These are phyloP conservation scores for Penicillium fimorum DNA, from an alignment of 495 filamentous ascomycete species.

Conservation along the genomic window DNA sequence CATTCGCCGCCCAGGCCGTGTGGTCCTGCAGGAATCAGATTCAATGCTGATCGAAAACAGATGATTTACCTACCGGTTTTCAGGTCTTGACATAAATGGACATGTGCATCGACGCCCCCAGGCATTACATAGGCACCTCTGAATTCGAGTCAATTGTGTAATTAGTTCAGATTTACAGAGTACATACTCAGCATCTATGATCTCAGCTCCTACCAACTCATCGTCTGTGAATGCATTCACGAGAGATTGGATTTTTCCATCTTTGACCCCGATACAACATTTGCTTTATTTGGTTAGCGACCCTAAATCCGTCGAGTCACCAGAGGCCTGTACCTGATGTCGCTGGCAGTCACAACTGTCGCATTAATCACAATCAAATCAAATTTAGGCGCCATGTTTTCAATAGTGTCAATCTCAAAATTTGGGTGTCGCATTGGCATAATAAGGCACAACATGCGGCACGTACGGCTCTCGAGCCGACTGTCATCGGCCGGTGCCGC, in stretches of 20 bases:
- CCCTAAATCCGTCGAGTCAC: neutral
- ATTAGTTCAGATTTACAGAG: neutral
- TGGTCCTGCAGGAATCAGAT: neutral
- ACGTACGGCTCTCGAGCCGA: too few relatives aligned
- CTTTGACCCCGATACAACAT: slow-evolving; percentile 17
- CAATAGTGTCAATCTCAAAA: too few relatives aligned
- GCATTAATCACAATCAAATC: slow-evolving; percentile 16
- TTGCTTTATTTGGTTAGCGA: slow-evolving; percentile 4
- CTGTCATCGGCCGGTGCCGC: too few relatives aligned
- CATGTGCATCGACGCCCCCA: slow-evolving; percentile 44
- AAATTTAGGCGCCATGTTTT: neutral
- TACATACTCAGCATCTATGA: slow-evolving; percentile 18
- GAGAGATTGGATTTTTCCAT: slow-evolving; percentile 16
- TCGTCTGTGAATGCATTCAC: slow-evolving; percentile 9
- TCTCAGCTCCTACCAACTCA: slow-evolving; percentile 10
- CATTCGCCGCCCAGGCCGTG: slow-evolving; percentile 18
- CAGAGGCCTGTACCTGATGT: slow-evolving; percentile 8
- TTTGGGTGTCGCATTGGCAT: too few relatives aligned
- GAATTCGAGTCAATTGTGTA: too few relatives aligned
- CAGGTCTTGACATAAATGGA: slow-evolving; percentile 31
- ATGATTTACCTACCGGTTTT: slow-evolving; percentile 9
- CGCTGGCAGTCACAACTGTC: slow-evolving; percentile 14
- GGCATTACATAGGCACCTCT: slow-evolving; percentile 25
- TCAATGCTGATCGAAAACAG: neutral
- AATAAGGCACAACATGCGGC: too few relatives aligned